Base-by-base conservation (phyloP, 1,284 basidiomycete species). In the Marasmius oreades region DNA sequence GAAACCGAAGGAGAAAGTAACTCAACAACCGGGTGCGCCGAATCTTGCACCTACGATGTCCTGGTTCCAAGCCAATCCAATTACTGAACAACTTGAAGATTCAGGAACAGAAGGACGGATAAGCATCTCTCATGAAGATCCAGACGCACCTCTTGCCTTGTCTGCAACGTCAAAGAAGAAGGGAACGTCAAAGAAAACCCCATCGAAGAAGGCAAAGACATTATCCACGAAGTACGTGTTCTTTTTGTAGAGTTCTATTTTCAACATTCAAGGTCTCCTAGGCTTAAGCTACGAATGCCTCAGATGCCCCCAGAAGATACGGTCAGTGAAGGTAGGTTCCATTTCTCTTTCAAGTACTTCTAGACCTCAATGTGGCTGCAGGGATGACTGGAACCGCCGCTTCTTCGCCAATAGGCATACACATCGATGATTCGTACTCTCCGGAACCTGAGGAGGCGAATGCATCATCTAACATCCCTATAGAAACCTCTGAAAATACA, bases 341-440 rank as follows among this genome's bases (percentile, higher is more conserved):
- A 18, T 26, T 2, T 33, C 11, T 33, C 52, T 48, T 34, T 18
- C 12, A n/a, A 8, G n/a, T n/a, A 31, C 51, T 52, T 26, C 14
- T 16, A 24, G 11, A 24, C 12, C 14, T 3, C 7, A 47, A 47
- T 26, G 45, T 24, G 16, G 14, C 22, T 45, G 39, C 58, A 73
- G 77, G 69, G 51, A 73, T 75, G 60, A 72, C 75, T 20, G 77
- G 72, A 34, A 81, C 79, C 33, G 78, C 77, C 16, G 77, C 77
- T 20, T 81, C 79, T 8, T 80, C 78, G 1, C 79, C 78, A 18
- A 72, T 73, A 7, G 73, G 74, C 33, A 66, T 63, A 23, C 71
- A 71, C 28, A 68, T 73, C 37, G 77, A 79, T 20, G 66, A 33
- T 24, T 45, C 64, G 28, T 69, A 69, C 47, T 69, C 76, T n/a